Conservation (phyloP, 768 basidiomycete species). For the Tulasnella sp. region DNA sequence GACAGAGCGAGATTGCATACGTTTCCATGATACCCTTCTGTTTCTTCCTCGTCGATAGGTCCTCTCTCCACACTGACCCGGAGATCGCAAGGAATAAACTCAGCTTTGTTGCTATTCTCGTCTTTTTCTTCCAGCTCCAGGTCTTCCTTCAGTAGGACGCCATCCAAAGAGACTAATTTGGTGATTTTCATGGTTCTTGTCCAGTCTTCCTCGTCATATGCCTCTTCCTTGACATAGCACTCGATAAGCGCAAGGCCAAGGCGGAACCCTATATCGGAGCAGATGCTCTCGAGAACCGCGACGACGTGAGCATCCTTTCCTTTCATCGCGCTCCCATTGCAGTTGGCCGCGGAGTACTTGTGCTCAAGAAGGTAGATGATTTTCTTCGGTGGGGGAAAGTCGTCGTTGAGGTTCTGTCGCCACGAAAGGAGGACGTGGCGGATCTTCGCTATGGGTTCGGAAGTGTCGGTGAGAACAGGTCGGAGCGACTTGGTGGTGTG, state of each 20-base stretch:
- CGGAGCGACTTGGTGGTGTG: constrained; percentile 16
- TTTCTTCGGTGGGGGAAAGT: constrained; percentile 15
- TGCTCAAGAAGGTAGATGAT: constrained; percentile 29
- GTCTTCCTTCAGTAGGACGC: background rate
- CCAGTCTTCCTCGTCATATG: background rate
- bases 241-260: constrained; percentile 30
- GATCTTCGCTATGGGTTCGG: constrained; percentile 19
- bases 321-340: constrained; percentile 26
- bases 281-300: constrained; percentile 25
- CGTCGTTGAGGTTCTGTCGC: constrained; percentile 16
- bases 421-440: constrained; percentile 30
- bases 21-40: constrained; percentile 34
- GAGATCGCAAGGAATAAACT: background rate
- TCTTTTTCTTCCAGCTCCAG: background rate
- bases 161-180: background rate
- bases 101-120: background rate
- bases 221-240: constrained; percentile 16
- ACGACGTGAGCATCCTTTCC: constrained; percentile 29
- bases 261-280: constrained; percentile 26
- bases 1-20: constrained; percentile 21
- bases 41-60: constrained; percentile 28
- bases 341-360: constrained; percentile 24
- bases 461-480: constrained; percentile 24
- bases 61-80: constrained; percentile 20
- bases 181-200: constrained; percentile 3